Evolutionary conservation across 306 rosid species (phyloP).

Genomic region (Ormosia emarginata): DNA sequence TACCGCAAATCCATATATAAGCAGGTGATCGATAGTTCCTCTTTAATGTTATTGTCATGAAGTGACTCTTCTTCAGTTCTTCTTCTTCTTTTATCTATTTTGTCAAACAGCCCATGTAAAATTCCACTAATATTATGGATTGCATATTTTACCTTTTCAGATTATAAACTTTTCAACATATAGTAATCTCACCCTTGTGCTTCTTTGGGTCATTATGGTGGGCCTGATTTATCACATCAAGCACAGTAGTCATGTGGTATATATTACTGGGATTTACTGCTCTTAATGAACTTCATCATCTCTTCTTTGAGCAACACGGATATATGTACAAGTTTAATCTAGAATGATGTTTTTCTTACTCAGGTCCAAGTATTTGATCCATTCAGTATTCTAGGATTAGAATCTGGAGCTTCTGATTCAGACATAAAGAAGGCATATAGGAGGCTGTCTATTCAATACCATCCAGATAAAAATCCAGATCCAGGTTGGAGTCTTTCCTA

Average conservation of each 20-base stretch:
- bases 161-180: slow-evolving; percentile 54
- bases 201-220: slow-evolving; percentile 59
- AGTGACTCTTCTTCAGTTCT: neutral
- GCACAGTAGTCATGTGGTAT: slow-evolving; percentile 47
- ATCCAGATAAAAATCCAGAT: slow-evolving; percentile 80
- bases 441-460: slow-evolving; percentile 57
- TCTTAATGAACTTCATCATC: neutral
- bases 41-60: neutral
- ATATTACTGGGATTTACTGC: neutral
- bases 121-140: neutral
- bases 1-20: slow-evolving; percentile 57
- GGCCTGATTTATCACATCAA: slow-evolving; percentile 49
- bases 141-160: slow-evolving; percentile 16
- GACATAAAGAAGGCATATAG: slow-evolving; percentile 66
- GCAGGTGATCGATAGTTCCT: slow-evolving; percentile 32
- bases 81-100: neutral
- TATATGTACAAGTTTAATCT: neutral
- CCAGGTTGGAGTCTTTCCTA: slow-evolving; percentile 43
- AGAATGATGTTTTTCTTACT: neutral
- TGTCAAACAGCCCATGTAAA: neutral
- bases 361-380: slow-evolving; percentile 69
- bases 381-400: slow-evolving; percentile 56
- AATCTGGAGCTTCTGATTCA: slow-evolving; percentile 43
- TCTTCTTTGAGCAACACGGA: neutral
- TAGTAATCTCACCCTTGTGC: slow-evolving; percentile 48